Base-by-base conservation (phyloP, 108 stramenopile genomes). In the Schizochytrium sp. region DNA sequence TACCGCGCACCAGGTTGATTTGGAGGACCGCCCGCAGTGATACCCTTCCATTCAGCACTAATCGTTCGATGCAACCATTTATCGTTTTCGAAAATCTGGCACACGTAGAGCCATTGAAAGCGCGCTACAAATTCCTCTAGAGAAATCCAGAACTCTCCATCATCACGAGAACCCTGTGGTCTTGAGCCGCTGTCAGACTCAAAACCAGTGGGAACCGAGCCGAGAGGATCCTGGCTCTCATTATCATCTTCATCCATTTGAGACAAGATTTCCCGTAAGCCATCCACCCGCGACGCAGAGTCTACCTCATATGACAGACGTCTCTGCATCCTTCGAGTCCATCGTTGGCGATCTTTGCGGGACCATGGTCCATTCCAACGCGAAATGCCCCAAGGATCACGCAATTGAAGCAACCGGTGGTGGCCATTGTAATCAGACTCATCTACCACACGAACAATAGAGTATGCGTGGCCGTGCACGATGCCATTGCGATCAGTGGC, bases 401-500 rank as follows among this genome's bases (percentile, higher is more conserved):
- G 87, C 4, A 87, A 17, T 44, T 56, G 46, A 0, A 89, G 17
- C 46, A 89, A 76, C 4, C 10, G 40, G 50, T 88, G 47, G 19
- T 61, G 8, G 15, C 89, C 89, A 19, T 46, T 46, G 46, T 56
- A 40, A 40, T 89, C 89, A 0, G n/a, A 17, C 15, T 56, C 76
- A 40, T 89, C 89, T 10, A 58, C 56, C 76, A 88, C 83, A 40
- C 19, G 4, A 55, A 89, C n/a, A 15, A 89, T 88, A 3, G 76
- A 56, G 49, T 56, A 89, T 15, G 89, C 89, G 64, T 89, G 89
- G 42, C 89, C 89, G 15, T 89, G 83, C 45, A 89, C 89, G 44
- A 89, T 87, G 46, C 89, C 89, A 7, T 56, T 87, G 5, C 17
- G 12, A n/a, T 60, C 44, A 10, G 76, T 83, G 15, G 76, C 47